phyloP scores from a whole-genome alignment of 164 flowering plant genomes.

The Hamamelis virginiana region DNA sequence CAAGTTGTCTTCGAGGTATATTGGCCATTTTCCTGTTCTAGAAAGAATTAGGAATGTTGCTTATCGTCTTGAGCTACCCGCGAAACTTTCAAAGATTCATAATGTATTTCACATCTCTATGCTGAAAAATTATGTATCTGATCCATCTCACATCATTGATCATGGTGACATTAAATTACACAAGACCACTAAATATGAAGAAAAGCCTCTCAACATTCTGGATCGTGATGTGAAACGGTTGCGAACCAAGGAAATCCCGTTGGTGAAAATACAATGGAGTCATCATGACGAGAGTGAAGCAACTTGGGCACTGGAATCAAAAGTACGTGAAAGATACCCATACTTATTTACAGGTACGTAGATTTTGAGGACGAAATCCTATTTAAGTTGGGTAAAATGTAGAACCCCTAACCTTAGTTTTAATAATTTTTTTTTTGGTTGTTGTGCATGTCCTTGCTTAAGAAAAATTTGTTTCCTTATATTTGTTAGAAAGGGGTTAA shows the following conservation, averaged over 20 bases:
- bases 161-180: too few relatives aligned
- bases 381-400: background rate
- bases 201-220: too few relatives aligned
- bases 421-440: too few relatives aligned
- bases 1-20: background rate
- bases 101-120: constrained; percentile 1
- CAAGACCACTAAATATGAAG: too few relatives aligned
- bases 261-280: background rate
- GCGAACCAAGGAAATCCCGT: background rate
- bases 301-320: too few relatives aligned
- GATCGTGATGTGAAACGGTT: background rate
- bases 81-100: background rate
- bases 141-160: too few relatives aligned
- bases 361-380: background rate
- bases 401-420: too few relatives aligned
- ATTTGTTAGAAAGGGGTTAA: too few relatives aligned
- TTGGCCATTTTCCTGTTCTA: background rate
- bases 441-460: too few relatives aligned
- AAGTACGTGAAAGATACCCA: too few relatives aligned
- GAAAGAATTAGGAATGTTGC: constrained; percentile 4
- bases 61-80: background rate
- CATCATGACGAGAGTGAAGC: background rate
- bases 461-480: too few relatives aligned
- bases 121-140: background rate
- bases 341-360: too few relatives aligned